Percentiles rank a stretch among this genome's conserved stretches.
Evolutionary conservation across 2,329 filamentous ascomycete species (phyloP).

Genomic region (Hymenoscyphus salicellus): DNA sequence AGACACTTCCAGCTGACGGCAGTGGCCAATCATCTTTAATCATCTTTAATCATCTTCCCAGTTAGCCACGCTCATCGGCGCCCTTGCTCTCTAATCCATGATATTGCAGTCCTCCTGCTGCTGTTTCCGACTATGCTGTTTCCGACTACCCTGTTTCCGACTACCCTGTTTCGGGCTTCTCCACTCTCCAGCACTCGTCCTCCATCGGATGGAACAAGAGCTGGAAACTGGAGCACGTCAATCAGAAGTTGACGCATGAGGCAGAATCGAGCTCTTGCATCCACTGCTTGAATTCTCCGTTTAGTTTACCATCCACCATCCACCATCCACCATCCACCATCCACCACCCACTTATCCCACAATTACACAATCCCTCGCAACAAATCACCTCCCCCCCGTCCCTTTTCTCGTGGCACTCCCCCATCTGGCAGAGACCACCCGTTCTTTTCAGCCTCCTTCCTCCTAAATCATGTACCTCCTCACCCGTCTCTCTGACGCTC

Average conservation of each 20-base stretch:
- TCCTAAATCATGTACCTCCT: slow-evolving; percentile 23
- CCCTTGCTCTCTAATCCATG: not conserved
- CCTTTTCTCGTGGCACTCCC: not conserved
- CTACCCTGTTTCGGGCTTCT: slow-evolving; percentile 5
- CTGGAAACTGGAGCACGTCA: slow-evolving; percentile 4
- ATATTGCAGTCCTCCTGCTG: slow-evolving; percentile 13
- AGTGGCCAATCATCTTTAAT: slow-evolving; percentile 8
- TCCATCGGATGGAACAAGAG: slow-evolving; percentile 6
- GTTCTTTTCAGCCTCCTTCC: slow-evolving; percentile 22
- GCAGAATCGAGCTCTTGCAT: slow-evolving; percentile 11
- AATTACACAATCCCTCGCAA: not conserved
- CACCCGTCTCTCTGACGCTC: slow-evolving; percentile 16
- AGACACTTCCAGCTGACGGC: slow-evolving; percentile 11
- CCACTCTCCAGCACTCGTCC: not conserved
- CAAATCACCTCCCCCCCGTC: not conserved
- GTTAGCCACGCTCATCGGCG: slow-evolving; percentile 11
- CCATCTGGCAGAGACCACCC: slow-evolving; percentile 9
- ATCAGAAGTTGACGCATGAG: slow-evolving; percentile 10
- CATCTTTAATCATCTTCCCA: too few relatives aligned
- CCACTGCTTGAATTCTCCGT: slow-evolving; percentile 13
- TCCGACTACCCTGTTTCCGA: slow-evolving; percentile 7
- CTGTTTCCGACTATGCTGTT: slow-evolving; percentile 8
- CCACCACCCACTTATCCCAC: slow-evolving; percentile 1
- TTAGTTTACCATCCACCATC: not conserved
- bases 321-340: not conserved